phyloP scores from a whole-genome alignment of 2,329 filamentous ascomycete genomes.

The Fusarium praegraminearum region DNA sequence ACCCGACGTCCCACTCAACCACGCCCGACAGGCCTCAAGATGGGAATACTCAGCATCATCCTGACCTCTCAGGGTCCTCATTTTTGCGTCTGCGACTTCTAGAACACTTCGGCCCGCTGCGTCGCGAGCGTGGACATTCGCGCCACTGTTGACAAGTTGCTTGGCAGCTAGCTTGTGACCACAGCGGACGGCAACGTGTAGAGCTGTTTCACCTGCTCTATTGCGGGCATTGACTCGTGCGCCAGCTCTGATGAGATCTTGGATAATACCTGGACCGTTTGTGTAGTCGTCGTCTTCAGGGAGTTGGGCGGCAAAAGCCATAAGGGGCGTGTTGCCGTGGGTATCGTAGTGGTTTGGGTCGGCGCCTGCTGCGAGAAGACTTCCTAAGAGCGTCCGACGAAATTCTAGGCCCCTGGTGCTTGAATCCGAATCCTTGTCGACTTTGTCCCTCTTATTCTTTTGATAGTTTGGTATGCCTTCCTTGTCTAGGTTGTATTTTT shows the following conservation, averaged over 20 bases:
- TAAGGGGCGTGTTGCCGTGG: constrained; percentile 65
- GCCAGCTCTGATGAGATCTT: constrained; percentile 56
- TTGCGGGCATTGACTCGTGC: constrained; percentile 65
- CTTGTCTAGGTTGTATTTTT: constrained; percentile 48
- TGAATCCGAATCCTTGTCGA: constrained; percentile 50
- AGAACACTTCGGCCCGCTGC: constrained; percentile 59
- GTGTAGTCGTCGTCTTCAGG: constrained; percentile 65
- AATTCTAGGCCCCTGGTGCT: constrained; percentile 48
- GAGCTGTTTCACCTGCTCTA: constrained; percentile 65
- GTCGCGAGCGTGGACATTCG: constrained; percentile 62
- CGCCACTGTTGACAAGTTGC: constrained; percentile 60
- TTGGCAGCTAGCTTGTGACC: constrained; percentile 65
- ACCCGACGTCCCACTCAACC: constrained; percentile 55
- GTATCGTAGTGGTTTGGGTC: constrained; percentile 66
- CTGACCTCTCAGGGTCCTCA: constrained; percentile 49
- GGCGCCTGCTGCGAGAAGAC: constrained; percentile 55
- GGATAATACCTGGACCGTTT: constrained; percentile 59
- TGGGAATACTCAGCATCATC: constrained; percentile 55
- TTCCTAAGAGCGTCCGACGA: constrained; percentile 44
- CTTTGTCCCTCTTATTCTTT: constrained; percentile 20
- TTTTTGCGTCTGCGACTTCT: constrained; percentile 59
- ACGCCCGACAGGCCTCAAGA: constrained; percentile 60
- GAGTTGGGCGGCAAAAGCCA: constrained; percentile 65
- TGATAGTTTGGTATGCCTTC: constrained; percentile 19
- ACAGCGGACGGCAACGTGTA: constrained; percentile 65